These are phyloP conservation scores for Syncephalastrum monosporum DNA, from an alignment of 371 early-diverging fungal genomes.

Conservation along the genomic window DNA sequence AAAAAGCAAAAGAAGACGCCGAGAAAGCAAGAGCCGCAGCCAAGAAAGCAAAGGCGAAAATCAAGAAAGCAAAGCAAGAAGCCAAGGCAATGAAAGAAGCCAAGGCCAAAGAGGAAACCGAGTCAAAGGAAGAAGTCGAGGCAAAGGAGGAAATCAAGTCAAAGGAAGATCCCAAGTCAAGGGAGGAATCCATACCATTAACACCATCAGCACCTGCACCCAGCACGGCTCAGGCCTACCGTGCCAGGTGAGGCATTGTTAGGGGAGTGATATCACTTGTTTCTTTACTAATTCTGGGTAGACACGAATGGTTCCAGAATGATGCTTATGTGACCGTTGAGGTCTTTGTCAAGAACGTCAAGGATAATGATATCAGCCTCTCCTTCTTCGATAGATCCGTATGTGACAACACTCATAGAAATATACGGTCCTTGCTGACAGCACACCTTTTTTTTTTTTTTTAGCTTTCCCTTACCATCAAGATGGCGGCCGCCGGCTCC, in stretches of 20 bases:
- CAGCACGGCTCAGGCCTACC: conserved; percentile 11
- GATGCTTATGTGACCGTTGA: conserved; percentile 84
- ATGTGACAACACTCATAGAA: conserved; percentile 15
- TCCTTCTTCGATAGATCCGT: conserved; percentile 61
- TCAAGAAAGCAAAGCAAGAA: too few species aligned
- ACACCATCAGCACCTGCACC: background rate
- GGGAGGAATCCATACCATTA: background rate
- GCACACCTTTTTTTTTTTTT: background rate
- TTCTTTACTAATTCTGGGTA: conserved; percentile 17
- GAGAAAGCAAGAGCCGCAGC: too few species aligned
- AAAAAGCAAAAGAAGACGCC: too few species aligned
- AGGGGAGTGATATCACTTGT: background rate
- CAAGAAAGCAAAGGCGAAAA: too few species aligned
- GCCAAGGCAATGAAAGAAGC: too few species aligned
- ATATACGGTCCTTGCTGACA: background rate
- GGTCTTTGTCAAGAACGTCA: conserved; percentile 87
- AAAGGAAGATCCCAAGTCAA: too few species aligned
- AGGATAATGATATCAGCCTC: conserved; percentile 64
- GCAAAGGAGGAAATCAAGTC: too few species aligned
- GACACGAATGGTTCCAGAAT: conserved; percentile 98
- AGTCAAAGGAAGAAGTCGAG: too few species aligned
- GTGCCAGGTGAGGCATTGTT: conserved; percentile 13
- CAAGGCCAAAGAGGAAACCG: background rate
- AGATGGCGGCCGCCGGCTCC: conserved; percentile 68
- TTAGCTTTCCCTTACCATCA: conserved; percentile 74